Conservation (phyloP, 1,284 basidiomycete species). For the Cryptococcus floricola region DNA sequence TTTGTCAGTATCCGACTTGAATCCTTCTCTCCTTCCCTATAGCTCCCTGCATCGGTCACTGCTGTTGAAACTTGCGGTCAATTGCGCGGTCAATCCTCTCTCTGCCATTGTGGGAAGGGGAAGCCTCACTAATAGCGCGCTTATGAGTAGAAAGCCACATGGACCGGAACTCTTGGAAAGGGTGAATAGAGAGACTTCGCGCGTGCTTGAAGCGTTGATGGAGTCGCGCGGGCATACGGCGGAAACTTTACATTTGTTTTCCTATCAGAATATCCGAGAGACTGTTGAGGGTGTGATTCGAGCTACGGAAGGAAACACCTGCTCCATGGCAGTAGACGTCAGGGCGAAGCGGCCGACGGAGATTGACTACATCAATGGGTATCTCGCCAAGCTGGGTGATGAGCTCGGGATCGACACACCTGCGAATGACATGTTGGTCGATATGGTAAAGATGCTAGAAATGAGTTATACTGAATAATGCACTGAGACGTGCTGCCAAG, state of each 20-base stretch:
- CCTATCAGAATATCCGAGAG: slow-evolving; percentile 29
- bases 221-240: slow-evolving; percentile 40
- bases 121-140: slow-evolving; percentile 72
- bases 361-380: slow-evolving; percentile 82
- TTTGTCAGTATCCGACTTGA: slow-evolving; percentile 57
- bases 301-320: slow-evolving; percentile 62
- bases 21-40: slow-evolving; percentile 66
- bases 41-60: slow-evolving; percentile 66
- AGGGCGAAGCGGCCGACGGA: slow-evolving; percentile 62
- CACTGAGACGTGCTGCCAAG: too few relatives aligned
- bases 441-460: slow-evolving; percentile 60
- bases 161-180: slow-evolving; percentile 3
- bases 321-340: slow-evolving; percentile 74
- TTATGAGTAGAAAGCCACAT: slow-evolving; percentile 49
- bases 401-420: slow-evolving; percentile 62
- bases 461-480: too few relatives aligned
- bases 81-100: slow-evolving; percentile 81
- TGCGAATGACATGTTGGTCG: slow-evolving; percentile 59
- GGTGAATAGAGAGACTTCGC: slow-evolving; percentile 56
- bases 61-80: slow-evolving; percentile 79
- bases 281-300: slow-evolving; percentile 59
- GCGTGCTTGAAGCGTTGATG: slow-evolving; percentile 53
- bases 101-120: slow-evolving; percentile 64
- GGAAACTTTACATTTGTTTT: slow-evolving; percentile 30
- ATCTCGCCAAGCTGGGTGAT: slow-evolving; percentile 65